A percentile compares a stretch with the other conserved stretches of the same genome.
These are phyloP conservation scores for Candida anglica DNA, from an alignment of 805 yeast genomes.

Conservation along the genomic window DNA sequence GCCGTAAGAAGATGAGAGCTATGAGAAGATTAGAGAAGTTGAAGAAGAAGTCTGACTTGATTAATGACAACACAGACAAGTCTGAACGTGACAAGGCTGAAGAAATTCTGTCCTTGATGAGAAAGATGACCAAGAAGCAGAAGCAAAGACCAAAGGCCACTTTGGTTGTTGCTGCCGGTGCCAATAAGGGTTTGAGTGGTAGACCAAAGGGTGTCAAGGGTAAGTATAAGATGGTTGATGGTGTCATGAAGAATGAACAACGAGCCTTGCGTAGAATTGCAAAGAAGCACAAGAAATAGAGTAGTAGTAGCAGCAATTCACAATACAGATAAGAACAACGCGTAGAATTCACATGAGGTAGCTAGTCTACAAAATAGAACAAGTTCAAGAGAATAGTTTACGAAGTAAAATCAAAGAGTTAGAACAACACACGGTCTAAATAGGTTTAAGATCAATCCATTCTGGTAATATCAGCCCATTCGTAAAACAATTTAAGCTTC, in stretches of 20 bases:
- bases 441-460: too few species aligned
- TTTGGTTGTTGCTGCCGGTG: slow-evolving; percentile 82
- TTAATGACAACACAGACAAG: slow-evolving; percentile 81
- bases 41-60: slow-evolving; percentile 84
- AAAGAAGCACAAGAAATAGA: slow-evolving; percentile 70
- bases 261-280: slow-evolving; percentile 87
- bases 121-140: slow-evolving; percentile 70
- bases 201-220: slow-evolving; percentile 98
- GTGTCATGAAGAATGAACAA: slow-evolving; percentile 95
- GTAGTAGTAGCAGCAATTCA: too few species aligned
- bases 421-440: too few species aligned
- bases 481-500: too few species aligned
- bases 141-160: slow-evolving; percentile 77
- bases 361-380: too few species aligned
- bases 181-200: slow-evolving; percentile 82
- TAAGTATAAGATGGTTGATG: slow-evolving; percentile 98
- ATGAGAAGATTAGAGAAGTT: slow-evolving; percentile 76
- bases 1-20: slow-evolving; percentile 89
- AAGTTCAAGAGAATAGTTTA: background rate
- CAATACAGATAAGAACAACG: too few species aligned
- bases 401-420: background rate
- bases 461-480: too few species aligned
- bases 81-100: slow-evolving; percentile 93
- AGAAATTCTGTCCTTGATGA: slow-evolving; percentile 84
- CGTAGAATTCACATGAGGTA: background rate